Conservation (phyloP, 805 yeast species). For the Maudiozyma bulderi region DNA sequence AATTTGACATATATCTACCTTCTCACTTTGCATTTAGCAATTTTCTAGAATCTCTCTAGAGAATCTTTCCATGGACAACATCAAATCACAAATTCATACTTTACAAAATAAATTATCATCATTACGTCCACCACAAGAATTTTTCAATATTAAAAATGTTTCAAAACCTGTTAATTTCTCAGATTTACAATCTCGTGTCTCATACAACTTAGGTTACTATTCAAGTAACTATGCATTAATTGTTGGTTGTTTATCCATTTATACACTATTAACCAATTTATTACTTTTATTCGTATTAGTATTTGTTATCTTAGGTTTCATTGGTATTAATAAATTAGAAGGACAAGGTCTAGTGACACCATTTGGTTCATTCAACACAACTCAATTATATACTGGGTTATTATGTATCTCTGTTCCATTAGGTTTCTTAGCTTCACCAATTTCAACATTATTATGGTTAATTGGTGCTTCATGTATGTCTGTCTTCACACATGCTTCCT, state of each 20-base stretch:
- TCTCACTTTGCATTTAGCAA: conserved; percentile 10
- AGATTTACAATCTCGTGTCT: conserved; percentile 81
- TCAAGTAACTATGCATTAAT: conserved; percentile 77
- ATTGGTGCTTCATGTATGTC: conserved; percentile 74
- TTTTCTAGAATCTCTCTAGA: conserved; percentile 22
- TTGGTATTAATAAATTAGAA: conserved; percentile 65
- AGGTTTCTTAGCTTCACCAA: conserved; percentile 81
- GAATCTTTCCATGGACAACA: conserved; percentile 24
- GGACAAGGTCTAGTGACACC: conserved; percentile 80
- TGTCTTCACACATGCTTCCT: conserved; percentile 77
- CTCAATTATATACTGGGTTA: conserved; percentile 78
- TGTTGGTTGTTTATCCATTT: conserved; percentile 61
- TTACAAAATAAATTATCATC: conserved; percentile 59
- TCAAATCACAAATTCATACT: conserved; percentile 38
- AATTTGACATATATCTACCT: not conserved
- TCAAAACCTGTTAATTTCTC: conserved; percentile 85
- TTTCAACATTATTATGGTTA: conserved; percentile 85
- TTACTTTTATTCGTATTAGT: conserved; percentile 74
- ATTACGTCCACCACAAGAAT: conserved; percentile 84
- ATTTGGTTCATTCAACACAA: conserved; percentile 59
- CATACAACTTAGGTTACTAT: conserved; percentile 78
- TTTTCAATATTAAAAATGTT: conserved; percentile 80
- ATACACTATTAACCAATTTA: conserved; percentile 80
- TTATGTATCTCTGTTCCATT: conserved; percentile 68
- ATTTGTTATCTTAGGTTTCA: conserved; percentile 64